Conservation (phyloP, 768 basidiomycete species). For the Leccinum variicolor region DNA sequence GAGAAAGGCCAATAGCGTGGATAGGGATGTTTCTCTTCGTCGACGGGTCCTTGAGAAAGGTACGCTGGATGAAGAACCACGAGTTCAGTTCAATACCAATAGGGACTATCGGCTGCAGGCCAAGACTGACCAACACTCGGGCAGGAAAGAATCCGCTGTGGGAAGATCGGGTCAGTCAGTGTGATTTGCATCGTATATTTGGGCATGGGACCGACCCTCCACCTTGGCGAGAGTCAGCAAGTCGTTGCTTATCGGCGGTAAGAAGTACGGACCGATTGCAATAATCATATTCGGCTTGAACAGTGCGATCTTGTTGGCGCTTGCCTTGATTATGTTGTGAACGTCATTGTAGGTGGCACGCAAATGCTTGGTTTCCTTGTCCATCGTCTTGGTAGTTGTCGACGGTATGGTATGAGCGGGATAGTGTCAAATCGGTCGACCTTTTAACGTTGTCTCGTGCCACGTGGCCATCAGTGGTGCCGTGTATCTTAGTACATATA, state of each 20-base stretch:
- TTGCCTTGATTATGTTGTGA: slow-evolving; percentile 78
- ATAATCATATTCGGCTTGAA: slow-evolving; percentile 89
- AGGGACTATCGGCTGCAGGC: neutral
- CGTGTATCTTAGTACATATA: too few species aligned
- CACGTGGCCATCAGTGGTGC: too few species aligned
- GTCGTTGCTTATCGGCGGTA: neutral
- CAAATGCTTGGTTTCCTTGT: slow-evolving; percentile 51
- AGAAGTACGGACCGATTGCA: slow-evolving; percentile 63
- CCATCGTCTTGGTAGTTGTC: too few species aligned
- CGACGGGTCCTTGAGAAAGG: slow-evolving; percentile 72
- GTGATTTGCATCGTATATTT: slow-evolving; percentile 10
- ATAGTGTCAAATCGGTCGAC: too few species aligned
- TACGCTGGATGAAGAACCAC: slow-evolving; percentile 48
- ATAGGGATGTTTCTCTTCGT: slow-evolving; percentile 83
- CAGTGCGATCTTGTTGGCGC: slow-evolving; percentile 64
- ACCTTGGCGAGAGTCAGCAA: slow-evolving; percentile 39
- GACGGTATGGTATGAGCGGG: too few species aligned
- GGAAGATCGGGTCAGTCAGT: slow-evolving; percentile 9
- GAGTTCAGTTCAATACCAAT: neutral
- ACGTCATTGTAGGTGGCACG: slow-evolving; percentile 89
- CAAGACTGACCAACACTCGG: slow-evolving; percentile 65
- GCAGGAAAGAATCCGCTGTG: slow-evolving; percentile 93
- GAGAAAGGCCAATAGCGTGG: slow-evolving; percentile 92
- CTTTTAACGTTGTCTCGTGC: too few species aligned
- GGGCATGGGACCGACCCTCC: slow-evolving; percentile 64